phyloP scores from a whole-genome alignment of 2,329 filamentous ascomycete species.

The Septoria linicola region DNA sequence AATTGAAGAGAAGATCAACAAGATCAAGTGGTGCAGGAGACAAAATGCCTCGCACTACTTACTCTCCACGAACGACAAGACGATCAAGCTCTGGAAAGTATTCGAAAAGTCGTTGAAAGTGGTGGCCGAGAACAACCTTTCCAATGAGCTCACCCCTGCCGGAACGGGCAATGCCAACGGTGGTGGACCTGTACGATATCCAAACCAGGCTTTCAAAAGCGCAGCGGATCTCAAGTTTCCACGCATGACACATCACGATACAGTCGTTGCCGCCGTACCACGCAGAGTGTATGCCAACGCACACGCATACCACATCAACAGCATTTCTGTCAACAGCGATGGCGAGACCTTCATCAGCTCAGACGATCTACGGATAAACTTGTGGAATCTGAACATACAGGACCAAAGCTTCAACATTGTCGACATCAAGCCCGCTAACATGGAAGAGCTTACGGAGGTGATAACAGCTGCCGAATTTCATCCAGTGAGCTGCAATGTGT shows the following conservation, averaged over 20 bases:
- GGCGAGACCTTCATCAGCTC: constrained; percentile 99
- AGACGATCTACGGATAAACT: constrained; percentile 93
- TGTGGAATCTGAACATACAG: constrained; percentile 99
- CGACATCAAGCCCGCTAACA: constrained; percentile 98
- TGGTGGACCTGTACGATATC: constrained; percentile 73
- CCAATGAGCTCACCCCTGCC: constrained; percentile 83
- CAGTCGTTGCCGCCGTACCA: constrained; percentile 93
- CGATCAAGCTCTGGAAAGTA: constrained; percentile 99
- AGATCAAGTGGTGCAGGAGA: constrained; percentile 99
- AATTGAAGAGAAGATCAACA: constrained; percentile 99
- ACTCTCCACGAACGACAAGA: constrained; percentile 98
- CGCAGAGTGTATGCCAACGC: constrained; percentile 96
- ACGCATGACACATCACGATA: constrained; percentile 95
- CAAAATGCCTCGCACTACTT: constrained; percentile 99
- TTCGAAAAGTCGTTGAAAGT: constrained; percentile 99
- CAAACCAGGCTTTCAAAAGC: constrained; percentile 72
- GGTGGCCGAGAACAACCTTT: constrained; percentile 97
- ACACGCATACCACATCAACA: constrained; percentile 99
- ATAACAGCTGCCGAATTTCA: constrained; percentile 99
- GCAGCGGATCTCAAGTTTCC: constrained; percentile 86
- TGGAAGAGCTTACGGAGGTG: constrained; percentile 98
- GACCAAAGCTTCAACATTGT: constrained; percentile 99
- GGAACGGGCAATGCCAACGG: constrained; percentile 63
- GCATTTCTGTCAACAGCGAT: constrained; percentile 99
- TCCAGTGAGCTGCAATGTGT: constrained; percentile 96